Evolutionary conservation across 2,329 filamentous ascomycete species (phyloP), one percentile per base, ranked within the genome.

Genomic region (Phaeosphaeriaceae sp.): DNA sequence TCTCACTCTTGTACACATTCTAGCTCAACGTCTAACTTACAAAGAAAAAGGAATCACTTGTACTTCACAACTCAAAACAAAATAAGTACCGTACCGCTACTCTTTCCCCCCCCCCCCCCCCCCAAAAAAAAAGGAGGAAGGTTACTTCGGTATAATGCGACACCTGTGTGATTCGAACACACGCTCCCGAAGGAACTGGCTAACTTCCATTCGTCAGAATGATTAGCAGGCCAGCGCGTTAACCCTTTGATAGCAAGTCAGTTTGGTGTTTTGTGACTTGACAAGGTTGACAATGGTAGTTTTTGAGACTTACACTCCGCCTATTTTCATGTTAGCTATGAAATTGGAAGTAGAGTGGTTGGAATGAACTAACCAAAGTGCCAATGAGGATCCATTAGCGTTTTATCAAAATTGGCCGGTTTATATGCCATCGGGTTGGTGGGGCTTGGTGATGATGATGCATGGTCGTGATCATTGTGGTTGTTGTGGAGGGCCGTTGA

Each of bases 111-210:
- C 28, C n/a, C 39, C 11, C 30, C 16, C 16, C 7, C 16, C n/a
- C 11, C n/a, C 9, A 16, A 7, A 11, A 5, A 3, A 9, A 1
- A 12, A 40, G 26, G 7, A 6, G 2, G 23, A 13, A 42, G 32
- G 32, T 30, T 30, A 18, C 17, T 17, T 28, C n/a, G 43, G 43
- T 46, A 39, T 35, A 42, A 33, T 39, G 48, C 58, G 60, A 63
- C 56, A 57, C 61, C 61, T 64, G 61, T 61, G 61, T 58, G 61
- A 64, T 64, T 64, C 61, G 61, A 64, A 64, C 61, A 58, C 61
- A 61, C 60, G 61, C 61, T 64, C 61, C 61, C 61, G 60, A 64
- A 61, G 61, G 61, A 64, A 64, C 59, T 63, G 61, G 61, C 61
- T 64, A 47, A 56, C 55, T 56, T 56, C 35, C 54, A 38, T 46